phyloP scores from a whole-genome alignment of 2,329 filamentous ascomycete species.

The Ophiosphaerella korrae region DNA sequence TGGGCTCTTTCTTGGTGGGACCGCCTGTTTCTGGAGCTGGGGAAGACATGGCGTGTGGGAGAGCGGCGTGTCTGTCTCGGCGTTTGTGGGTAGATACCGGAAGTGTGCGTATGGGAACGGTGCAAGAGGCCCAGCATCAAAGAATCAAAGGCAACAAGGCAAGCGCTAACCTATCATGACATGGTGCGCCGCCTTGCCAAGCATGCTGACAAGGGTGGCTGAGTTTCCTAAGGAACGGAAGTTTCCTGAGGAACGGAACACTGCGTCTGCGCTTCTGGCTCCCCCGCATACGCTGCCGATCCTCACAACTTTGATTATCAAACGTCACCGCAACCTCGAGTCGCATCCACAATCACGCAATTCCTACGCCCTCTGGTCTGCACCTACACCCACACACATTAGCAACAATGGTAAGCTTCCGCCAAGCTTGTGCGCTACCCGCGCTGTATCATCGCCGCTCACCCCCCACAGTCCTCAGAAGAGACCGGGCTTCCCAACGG shows the following conservation, averaged over 20 bases:
- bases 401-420: slow-evolving; percentile 36
- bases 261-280: not conserved
- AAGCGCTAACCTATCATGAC: too few species aligned
- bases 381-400: not conserved
- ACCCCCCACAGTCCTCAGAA: slow-evolving; percentile 32
- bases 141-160: too few species aligned
- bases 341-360: not conserved
- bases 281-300: slow-evolving; percentile 8
- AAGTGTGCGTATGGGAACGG: not conserved
- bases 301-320: slow-evolving; percentile 1
- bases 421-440: slow-evolving; percentile 2
- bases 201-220: not conserved
- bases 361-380: too few species aligned
- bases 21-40: slow-evolving; percentile 33
- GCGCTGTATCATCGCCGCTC: slow-evolving; percentile 17
- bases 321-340: slow-evolving; percentile 17
- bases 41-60: slow-evolving; percentile 40
- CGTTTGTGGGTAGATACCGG: not conserved
- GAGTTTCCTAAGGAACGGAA: slow-evolving; percentile 5
- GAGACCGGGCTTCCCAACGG: slow-evolving; percentile 72
- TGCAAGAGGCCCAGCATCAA: not conserved
- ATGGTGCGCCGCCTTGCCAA: not conserved
- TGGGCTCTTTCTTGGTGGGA: slow-evolving; percentile 66
- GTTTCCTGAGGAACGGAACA: too few species aligned
- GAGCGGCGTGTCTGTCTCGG: not conserved